Evolutionary conservation across 2,329 filamentous ascomycete genomes (phyloP).

Genomic region (Tympanopsis confertula): DNA sequence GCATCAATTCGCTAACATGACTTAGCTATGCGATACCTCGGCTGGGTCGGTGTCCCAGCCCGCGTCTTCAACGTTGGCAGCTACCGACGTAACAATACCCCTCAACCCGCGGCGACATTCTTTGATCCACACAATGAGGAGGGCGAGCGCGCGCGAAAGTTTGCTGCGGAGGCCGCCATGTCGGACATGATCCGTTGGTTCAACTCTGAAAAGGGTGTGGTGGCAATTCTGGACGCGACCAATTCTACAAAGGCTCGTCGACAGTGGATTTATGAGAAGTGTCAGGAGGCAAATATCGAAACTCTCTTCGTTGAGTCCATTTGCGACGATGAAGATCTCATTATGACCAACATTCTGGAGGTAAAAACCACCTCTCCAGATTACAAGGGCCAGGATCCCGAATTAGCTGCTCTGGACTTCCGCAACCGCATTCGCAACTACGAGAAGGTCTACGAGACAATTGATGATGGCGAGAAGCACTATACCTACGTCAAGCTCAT

Average conservation of each 20-base stretch:
- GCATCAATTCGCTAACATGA: neutral
- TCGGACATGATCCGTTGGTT: slow-evolving; percentile 95
- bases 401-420: slow-evolving; percentile 82
- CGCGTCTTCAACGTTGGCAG: slow-evolving; percentile 96
- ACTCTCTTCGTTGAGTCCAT: slow-evolving; percentile 94
- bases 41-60: slow-evolving; percentile 89
- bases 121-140: slow-evolving; percentile 86
- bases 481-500: slow-evolving; percentile 96
- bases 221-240: slow-evolving; percentile 90
- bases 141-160: slow-evolving; percentile 77
- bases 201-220: slow-evolving; percentile 60
- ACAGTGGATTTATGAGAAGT: slow-evolving; percentile 79
- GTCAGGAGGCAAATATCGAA: slow-evolving; percentile 66
- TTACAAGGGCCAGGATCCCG: slow-evolving; percentile 87
- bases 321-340: slow-evolving; percentile 88
- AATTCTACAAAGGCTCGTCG: slow-evolving; percentile 87
- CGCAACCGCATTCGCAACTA: slow-evolving; percentile 91
- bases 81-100: slow-evolving; percentile 81
- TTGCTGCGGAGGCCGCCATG: slow-evolving; percentile 83
- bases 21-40: slow-evolving; percentile 79
- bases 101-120: slow-evolving; percentile 85
- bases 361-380: slow-evolving; percentile 96
- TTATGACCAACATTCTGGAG: slow-evolving; percentile 96
- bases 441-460: slow-evolving; percentile 89
- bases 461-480: slow-evolving; percentile 72